Conservation (phyloP, 129 eudicot species). For the Flaveria linearis region DNA sequence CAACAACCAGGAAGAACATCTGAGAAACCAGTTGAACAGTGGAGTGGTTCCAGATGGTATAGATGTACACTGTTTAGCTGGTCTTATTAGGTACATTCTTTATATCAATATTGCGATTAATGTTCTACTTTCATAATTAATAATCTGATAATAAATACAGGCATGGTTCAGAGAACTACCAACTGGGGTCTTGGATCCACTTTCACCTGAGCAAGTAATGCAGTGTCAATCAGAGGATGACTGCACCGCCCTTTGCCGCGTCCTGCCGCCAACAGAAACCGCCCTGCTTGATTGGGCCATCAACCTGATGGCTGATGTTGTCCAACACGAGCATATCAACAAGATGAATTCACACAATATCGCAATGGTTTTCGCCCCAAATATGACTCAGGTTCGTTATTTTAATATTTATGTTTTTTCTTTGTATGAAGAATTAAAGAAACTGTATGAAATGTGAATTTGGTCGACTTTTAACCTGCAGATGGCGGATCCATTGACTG, state of each 20-base stretch:
- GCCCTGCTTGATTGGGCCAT: conserved; percentile 87
- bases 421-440: not conserved
- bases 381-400: conserved; percentile 81
- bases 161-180: conserved; percentile 98
- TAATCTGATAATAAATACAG: conserved; percentile 36
- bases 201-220: conserved; percentile 74
- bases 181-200: conserved; percentile 67
- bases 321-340: conserved; percentile 67
- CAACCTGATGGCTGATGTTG: conserved; percentile 92
- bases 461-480: conserved; percentile 20
- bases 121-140: not conserved
- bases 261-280: conserved; percentile 69
- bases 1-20: conserved; percentile 77
- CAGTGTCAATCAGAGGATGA: conserved; percentile 81
- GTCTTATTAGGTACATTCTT: conserved; percentile 70
- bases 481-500: conserved; percentile 61
- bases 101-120: not conserved
- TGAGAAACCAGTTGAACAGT: conserved; percentile 66
- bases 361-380: conserved; percentile 89
- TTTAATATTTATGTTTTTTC: not conserved
- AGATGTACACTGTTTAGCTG: conserved; percentile 91
- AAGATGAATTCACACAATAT: conserved; percentile 88
- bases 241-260: conserved; percentile 59
- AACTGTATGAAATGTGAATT: not conserved
- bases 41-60: conserved; percentile 73